phyloP scores from a whole-genome alignment of 148 eudicot genomes.

The Euryodendron excelsum region DNA sequence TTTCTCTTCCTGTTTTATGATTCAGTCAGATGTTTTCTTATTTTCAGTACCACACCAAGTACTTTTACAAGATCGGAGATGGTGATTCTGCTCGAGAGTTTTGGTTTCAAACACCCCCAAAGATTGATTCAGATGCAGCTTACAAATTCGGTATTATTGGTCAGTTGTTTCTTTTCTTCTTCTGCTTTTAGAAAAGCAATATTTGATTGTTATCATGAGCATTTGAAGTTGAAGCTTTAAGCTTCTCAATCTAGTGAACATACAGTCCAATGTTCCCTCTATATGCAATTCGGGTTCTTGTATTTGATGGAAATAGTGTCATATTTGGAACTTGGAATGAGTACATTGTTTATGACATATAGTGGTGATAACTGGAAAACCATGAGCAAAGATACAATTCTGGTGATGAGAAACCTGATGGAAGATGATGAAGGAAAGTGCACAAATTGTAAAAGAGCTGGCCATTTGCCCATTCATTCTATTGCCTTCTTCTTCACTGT shows the following conservation, averaged over 20 bases:
- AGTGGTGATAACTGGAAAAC: neutral
- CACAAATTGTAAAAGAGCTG: neutral
- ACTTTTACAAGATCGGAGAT: conserved; percentile 73
- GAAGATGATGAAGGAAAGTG: neutral
- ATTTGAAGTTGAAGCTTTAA: neutral
- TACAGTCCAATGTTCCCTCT: neutral
- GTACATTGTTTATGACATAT: neutral
- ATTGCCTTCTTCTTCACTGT: neutral
- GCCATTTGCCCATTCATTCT: neutral
- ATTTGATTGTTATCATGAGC: neutral
- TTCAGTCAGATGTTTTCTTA: neutral
- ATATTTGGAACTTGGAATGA: neutral
- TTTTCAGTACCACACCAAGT: conserved; percentile 72
- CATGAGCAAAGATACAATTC: neutral
- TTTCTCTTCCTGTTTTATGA: neutral
- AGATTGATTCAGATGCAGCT: conserved; percentile 63
- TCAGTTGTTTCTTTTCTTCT: conserved; percentile 28
- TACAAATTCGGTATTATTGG: conserved; percentile 95
- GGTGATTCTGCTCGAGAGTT: conserved; percentile 67
- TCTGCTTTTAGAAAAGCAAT: neutral
- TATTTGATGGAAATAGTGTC: neutral
- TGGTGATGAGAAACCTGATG: neutral
- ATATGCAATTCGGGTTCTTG: neutral
- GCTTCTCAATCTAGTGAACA: neutral
- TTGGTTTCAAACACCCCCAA: conserved; percentile 93